Base-by-base conservation (phyloP, 805 yeast species). In the Wickerhamomyces hampshirensis region DNA sequence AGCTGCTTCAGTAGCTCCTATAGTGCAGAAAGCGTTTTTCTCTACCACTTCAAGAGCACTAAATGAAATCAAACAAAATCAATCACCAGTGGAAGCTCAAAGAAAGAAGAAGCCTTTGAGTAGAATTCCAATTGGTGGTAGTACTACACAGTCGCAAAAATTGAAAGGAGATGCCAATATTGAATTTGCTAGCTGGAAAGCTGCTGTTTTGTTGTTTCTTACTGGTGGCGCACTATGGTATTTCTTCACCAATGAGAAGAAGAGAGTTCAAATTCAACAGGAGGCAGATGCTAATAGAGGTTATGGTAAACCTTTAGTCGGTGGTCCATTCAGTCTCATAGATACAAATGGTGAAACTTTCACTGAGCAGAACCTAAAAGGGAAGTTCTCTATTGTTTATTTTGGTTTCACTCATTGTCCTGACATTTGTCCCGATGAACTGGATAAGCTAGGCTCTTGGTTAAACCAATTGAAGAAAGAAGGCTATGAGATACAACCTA, bases 371-470 rank as follows among this genome's bases (percentile, higher is more conserved):
- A 71, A 91, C 49, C 65, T 93, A 53, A 62, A 73, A 43, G 93
- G 89, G 23, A 81, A 76, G 57, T 93, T 88, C 61, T 77, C 91
- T 9, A 66, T 93, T 31, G 60, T 91, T n/a, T 93, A 93, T 59
- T 93, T 93, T 63, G 98, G 98, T 0, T 93, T 93, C 66, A 84
- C 96, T 4, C 89, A 89, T 63, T 93, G 98, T 64, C 98, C 98
- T 6, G 98, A 93, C 62, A 89, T 93, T 36, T 93, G 98, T 62
- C 98, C 98, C 9, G 98, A 93, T 60, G 98, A 93, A 59, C 73
- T 93, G 41, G 98, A 93, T 59, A 86, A 91, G 56, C 71, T 93
- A 56, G 91, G 96, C 5, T 70, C 65, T 33, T 75, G 66, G 72
- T 66, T 75, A 53, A 75, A 73, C 46, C 71, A 68, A 26, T 68